These are phyloP conservation scores for Cenchrus purpureus DNA, from an alignment of 176 grass and related monocot genomes.

Conservation along the genomic window DNA sequence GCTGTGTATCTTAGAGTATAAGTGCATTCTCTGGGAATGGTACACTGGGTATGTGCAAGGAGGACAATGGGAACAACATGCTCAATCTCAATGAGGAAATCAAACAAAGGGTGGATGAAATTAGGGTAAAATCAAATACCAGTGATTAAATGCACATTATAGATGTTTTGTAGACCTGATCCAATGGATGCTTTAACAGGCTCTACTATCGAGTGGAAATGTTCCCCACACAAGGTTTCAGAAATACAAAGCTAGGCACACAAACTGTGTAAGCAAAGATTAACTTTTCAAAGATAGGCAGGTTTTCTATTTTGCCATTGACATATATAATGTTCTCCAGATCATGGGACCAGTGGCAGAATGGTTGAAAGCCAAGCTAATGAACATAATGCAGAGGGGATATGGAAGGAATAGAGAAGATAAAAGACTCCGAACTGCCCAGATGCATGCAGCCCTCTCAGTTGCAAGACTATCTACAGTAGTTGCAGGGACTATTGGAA, in stretches of 20 bases:
- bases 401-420: constrained; percentile 47
- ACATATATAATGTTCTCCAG: constrained; percentile 22
- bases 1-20: constrained; percentile 19
- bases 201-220: constrained; percentile 46
- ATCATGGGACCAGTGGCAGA: constrained; percentile 8
- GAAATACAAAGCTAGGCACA: constrained; percentile 38
- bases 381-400: constrained; percentile 34
- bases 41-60: constrained; percentile 14
- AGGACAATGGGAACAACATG: constrained; percentile 19
- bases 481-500: constrained; percentile 48
- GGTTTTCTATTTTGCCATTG: constrained; percentile 19
- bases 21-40: constrained; percentile 4
- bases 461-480: constrained; percentile 59
- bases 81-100: constrained; percentile 28
- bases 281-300: background rate
- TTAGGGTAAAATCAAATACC: constrained; percentile 28
- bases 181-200: constrained; percentile 27
- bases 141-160: background rate
- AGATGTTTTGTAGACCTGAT: background rate
- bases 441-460: constrained; percentile 64
- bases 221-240: constrained; percentile 19
- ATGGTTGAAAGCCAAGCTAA: constrained; percentile 34
- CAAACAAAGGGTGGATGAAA: constrained; percentile 35
- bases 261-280: constrained; percentile 35
- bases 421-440: constrained; percentile 43